Conservation (phyloP, 805 yeast genomes). For the Kuraishia cidri region DNA sequence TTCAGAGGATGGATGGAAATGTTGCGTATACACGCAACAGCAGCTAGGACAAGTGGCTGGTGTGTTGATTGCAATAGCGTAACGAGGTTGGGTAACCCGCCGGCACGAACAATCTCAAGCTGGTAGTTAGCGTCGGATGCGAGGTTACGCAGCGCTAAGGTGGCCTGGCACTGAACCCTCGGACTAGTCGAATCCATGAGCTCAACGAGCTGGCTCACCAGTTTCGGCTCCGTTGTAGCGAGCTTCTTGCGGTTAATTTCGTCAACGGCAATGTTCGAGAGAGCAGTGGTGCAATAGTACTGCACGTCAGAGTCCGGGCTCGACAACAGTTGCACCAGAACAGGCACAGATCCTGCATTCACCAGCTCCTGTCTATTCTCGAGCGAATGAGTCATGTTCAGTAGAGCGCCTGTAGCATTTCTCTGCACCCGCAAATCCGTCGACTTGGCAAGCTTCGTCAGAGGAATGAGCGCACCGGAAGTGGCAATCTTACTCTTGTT, state of each 20-base stretch:
- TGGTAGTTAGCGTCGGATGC: constrained; percentile 96
- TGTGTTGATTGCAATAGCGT: constrained; percentile 81
- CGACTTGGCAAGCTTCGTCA: constrained; percentile 90
- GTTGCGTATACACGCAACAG: constrained; percentile 97
- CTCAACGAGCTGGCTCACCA: constrained; percentile 79
- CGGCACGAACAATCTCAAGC: constrained; percentile 89
- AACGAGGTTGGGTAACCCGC: constrained; percentile 92
- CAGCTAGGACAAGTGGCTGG: constrained; percentile 88
- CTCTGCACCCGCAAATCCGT: constrained; percentile 95
- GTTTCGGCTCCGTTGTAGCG: constrained; percentile 85
- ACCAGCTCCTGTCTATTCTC: constrained; percentile 96
- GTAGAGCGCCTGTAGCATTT: constrained; percentile 95
- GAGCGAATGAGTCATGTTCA: constrained; percentile 96
- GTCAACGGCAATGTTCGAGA: constrained; percentile 96
- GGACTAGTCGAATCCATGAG: constrained; percentile 92
- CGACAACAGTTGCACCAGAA: constrained; percentile 76
- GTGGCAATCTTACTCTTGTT: constrained; percentile 94
- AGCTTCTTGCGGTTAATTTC: constrained; percentile 82
- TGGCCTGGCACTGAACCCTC: constrained; percentile 97
- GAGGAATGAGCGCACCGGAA: constrained; percentile 90
- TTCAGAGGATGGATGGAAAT: constrained; percentile 94
- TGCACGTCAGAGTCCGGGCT: constrained; percentile 94
- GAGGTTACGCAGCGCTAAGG: constrained; percentile 87
- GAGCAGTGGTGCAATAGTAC: constrained; percentile 95
- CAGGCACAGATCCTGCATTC: constrained; percentile 97